phyloP scores from a whole-genome alignment of 2,329 filamentous ascomycete genomes.

The Cladosporium halotolerans region DNA sequence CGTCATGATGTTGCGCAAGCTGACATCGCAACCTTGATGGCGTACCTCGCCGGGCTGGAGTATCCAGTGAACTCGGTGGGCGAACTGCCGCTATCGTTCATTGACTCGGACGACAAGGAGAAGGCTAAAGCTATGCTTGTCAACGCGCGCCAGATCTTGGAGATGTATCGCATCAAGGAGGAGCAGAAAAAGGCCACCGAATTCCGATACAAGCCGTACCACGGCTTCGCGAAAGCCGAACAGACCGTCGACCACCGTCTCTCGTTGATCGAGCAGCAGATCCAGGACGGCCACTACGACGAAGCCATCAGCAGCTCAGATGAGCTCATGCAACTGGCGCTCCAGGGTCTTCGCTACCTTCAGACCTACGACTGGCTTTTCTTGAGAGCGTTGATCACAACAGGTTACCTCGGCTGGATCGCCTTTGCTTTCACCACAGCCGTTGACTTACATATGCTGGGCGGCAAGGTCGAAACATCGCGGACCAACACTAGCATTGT shows the following conservation, averaged over 20 bases:
- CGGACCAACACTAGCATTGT: conserved; percentile 55
- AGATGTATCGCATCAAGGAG: conserved; percentile 96
- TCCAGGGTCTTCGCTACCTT: conserved; percentile 83
- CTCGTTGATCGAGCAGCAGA: conserved; percentile 59
- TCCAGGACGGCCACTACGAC: conserved; percentile 60
- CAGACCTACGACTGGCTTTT: conserved; percentile 99
- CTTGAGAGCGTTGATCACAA: conserved; percentile 76
- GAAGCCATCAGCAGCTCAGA: conserved; percentile 75
- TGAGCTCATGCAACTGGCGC: conserved; percentile 65
- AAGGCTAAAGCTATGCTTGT: conserved; percentile 80
- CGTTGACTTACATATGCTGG: conserved; percentile 78
- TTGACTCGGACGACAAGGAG: conserved; percentile 63
- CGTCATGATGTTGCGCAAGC: conserved; percentile 91
- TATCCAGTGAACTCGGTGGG: conserved; percentile 97
- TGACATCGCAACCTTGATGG: conserved; percentile 91
- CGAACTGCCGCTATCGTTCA: conserved; percentile 76
- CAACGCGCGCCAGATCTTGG: conserved; percentile 80
- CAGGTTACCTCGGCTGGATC: conserved; percentile 94
- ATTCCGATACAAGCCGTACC: conserved; percentile 71
- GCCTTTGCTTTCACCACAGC: conserved; percentile 85
- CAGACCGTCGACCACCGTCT: conserved; percentile 62
- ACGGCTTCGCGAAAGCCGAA: conserved; percentile 58
- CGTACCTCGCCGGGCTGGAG: conserved; percentile 78
- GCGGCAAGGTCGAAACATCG: conserved; percentile 58
- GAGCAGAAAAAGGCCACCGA: conserved; percentile 69